Conservation (phyloP, 371 early-diverging fungal genomes). For the Capillidium rhysosporum region DNA sequence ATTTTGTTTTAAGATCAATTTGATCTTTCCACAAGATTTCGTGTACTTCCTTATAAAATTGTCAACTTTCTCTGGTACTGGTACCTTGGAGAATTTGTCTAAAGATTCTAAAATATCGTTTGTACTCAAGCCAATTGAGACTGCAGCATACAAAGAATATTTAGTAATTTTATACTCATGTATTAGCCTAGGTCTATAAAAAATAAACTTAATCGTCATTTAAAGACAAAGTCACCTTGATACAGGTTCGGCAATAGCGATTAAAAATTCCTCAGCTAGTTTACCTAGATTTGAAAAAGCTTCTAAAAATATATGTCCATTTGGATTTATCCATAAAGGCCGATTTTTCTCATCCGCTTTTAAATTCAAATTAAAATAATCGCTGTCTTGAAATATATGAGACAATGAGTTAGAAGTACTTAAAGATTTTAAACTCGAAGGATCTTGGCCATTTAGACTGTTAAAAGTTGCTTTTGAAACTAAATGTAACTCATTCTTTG, state of each 20-base stretch:
- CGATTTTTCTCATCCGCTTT: not conserved
- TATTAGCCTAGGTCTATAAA: constrained; percentile 69
- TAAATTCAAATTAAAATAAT: not conserved
- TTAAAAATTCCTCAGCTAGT: constrained; percentile 95
- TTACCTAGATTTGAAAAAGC: constrained; percentile 85
- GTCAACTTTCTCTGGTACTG: constrained; percentile 9
- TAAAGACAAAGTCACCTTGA: constrained; percentile 30
- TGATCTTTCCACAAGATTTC: constrained; percentile 90
- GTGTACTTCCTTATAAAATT: constrained; percentile 83
- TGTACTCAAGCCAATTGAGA: constrained; percentile 94
- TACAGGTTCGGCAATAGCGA: constrained; percentile 97
- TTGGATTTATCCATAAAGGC: not conserved
- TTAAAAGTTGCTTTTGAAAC: too few species aligned
- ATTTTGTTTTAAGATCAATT: constrained; percentile 88
- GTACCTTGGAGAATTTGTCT: constrained; percentile 72
- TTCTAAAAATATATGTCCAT: not conserved
- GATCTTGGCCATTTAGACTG: too few species aligned
- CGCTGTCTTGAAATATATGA: not conserved
- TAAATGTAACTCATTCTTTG: too few species aligned
- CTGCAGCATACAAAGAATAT: constrained; percentile 98
- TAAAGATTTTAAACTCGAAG: too few species aligned
- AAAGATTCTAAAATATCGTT: constrained; percentile 89
- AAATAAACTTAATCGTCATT: constrained; percentile 14
- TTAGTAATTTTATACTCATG: constrained; percentile 98
- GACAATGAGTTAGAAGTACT: too few species aligned